A percentile compares a stretch with the other conserved stretches of the same genome.
phyloP scores from a whole-genome alignment of 768 basidiomycete genomes.

The Lactarius trivialis region DNA sequence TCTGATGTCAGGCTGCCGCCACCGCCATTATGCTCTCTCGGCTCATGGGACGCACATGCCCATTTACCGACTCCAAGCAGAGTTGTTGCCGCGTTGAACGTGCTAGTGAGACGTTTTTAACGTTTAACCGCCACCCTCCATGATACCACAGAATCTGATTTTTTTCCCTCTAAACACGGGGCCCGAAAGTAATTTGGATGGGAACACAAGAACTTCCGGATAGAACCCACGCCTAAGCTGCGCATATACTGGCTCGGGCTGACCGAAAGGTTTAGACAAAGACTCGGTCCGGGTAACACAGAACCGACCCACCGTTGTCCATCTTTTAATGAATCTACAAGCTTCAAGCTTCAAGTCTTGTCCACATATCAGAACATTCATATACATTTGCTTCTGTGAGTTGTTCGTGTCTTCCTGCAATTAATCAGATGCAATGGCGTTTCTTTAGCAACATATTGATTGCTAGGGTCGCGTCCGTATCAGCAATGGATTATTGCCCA shows the following conservation, averaged over 20 bases:
- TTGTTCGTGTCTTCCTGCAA: not conserved
- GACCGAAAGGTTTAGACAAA: not conserved
- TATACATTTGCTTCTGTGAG: not conserved
- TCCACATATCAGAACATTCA: no score
- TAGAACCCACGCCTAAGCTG: not conserved
- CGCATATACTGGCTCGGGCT: not conserved
- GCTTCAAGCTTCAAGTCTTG: not conserved
- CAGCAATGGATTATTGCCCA: not conserved
- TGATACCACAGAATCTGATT: not conserved
- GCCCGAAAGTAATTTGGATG: not conserved
- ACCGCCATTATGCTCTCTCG: not conserved
- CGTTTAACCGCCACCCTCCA: not conserved
- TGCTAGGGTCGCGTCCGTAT: not conserved
- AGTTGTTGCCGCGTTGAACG: not conserved
- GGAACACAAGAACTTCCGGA: not conserved
- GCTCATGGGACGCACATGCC: not conserved
- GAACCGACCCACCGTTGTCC: not conserved
- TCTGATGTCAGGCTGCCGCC: not conserved
- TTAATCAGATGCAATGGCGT: not conserved
- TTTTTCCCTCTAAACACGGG: not conserved
- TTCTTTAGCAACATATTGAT: not conserved
- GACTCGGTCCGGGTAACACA: not conserved
- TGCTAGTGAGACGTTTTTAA: not conserved
- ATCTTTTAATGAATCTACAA: no score
- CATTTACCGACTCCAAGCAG: not conserved